Conservation (phyloP, 1,139 yeast species). For the Scheffersomyces titani region DNA sequence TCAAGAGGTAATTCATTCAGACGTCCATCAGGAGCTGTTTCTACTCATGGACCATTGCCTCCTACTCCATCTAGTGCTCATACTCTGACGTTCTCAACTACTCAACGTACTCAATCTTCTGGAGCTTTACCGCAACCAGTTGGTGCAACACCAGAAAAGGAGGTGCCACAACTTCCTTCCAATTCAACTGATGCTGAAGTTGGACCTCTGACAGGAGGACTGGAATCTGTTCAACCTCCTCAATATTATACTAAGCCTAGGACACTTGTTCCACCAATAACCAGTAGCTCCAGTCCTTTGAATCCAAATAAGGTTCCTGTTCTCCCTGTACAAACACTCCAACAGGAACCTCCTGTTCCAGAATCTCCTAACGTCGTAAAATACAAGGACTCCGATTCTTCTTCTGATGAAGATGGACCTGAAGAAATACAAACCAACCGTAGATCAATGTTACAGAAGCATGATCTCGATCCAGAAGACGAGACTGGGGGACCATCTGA, state of each 20-base stretch:
- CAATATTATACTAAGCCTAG: neutral
- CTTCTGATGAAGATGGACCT: constrained; percentile 27
- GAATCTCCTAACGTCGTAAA: constrained; percentile 25
- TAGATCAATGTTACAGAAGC: constrained; percentile 35
- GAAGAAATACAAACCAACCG: constrained; percentile 18
- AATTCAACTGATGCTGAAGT: neutral
- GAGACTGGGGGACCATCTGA: constrained; percentile 2
- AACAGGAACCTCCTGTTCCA: constrained; percentile 4
- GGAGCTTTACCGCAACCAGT: neutral
- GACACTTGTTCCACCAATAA: neutral
- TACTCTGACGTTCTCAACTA: neutral
- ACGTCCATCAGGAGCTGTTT: constrained; percentile 4
- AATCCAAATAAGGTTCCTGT: neutral
- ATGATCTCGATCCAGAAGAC: constrained; percentile 24
- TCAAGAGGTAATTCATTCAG: constrained; percentile 12
- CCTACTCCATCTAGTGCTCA: neutral
- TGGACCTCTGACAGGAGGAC: neutral
- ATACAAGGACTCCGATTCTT: constrained; percentile 16
- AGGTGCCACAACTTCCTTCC: neutral
- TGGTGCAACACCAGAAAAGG: neutral
- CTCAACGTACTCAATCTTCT: neutral
- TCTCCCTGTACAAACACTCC: neutral
- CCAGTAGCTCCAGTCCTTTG: neutral
- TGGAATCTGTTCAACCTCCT: neutral
- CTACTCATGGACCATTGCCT: neutral